phyloP scores from a whole-genome alignment of 768 basidiomycete species.

The Porpolomopsis calyptriformis region DNA sequence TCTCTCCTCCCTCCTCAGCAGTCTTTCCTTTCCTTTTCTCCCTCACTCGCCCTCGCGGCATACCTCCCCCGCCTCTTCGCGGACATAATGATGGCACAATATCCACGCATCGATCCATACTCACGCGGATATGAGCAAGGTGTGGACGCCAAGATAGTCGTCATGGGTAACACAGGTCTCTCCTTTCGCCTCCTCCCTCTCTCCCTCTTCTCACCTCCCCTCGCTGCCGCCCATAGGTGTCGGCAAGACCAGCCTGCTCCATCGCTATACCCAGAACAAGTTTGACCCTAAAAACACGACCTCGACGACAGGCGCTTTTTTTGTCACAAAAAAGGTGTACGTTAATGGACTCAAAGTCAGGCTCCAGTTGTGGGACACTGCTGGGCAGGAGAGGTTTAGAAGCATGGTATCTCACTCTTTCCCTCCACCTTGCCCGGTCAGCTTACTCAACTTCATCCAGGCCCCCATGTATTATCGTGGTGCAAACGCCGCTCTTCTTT shows the following conservation, averaged over 20 bases:
- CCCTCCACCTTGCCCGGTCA: slow-evolving; percentile 6
- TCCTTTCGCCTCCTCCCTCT: slow-evolving; percentile 4
- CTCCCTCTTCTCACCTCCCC: slow-evolving; percentile 5
- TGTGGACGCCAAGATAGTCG: slow-evolving; percentile 90
- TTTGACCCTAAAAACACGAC: slow-evolving; percentile 84
- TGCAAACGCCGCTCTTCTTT: slow-evolving; percentile 84
- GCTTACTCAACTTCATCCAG: slow-evolving; percentile 27
- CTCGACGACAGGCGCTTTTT: slow-evolving; percentile 87
- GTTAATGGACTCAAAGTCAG: slow-evolving; percentile 80
- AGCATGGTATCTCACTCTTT: slow-evolving; percentile 54
- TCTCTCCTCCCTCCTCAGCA: slow-evolving; percentile 20
- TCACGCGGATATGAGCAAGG: slow-evolving; percentile 65
- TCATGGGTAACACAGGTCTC: slow-evolving; percentile 71
- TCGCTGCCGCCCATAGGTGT: slow-evolving; percentile 43
- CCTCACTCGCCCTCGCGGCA: slow-evolving; percentile 40
- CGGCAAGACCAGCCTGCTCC: slow-evolving; percentile 85
- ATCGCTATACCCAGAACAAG: slow-evolving; percentile 83
- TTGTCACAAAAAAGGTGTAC: slow-evolving; percentile 86
- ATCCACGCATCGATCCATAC: slow-evolving; percentile 56
- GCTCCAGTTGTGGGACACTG: slow-evolving; percentile 87
- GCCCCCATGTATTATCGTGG: slow-evolving; percentile 96
- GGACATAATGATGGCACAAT: slow-evolving; percentile 40
- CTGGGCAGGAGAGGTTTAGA: slow-evolving; percentile 87
- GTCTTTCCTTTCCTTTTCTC: slow-evolving; percentile 20
- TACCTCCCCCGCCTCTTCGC: slow-evolving; percentile 21